phyloP scores from a whole-genome alignment of 1,284 basidiomycete genomes.

The Caloboletus firmus region DNA sequence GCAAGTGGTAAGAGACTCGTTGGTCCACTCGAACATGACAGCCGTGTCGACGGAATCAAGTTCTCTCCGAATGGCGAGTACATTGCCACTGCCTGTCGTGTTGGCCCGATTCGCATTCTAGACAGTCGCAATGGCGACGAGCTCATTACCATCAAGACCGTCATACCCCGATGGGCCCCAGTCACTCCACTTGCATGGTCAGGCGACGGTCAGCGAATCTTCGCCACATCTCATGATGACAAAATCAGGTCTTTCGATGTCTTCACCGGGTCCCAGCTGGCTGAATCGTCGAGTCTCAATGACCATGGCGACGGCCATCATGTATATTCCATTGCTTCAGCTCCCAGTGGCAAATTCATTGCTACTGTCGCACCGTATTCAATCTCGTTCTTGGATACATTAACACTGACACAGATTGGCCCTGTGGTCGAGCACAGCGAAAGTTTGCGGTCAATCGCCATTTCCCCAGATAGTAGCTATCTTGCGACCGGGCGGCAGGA shows the following conservation, averaged over 20 bases:
- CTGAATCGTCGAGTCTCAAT: not conserved
- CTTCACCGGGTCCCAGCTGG: not conserved
- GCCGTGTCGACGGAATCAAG: not conserved
- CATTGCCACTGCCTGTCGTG: not conserved
- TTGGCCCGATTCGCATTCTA: not conserved
- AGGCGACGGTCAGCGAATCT: not conserved
- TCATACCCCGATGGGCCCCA: rapidly evolving
- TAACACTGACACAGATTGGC: not conserved
- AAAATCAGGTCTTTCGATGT: not conserved
- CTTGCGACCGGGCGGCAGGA: not conserved
- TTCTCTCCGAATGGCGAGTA: not conserved
- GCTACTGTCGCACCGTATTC: not conserved
- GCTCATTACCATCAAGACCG: not conserved
- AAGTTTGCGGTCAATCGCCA: not conserved
- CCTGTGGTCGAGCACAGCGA: not conserved
- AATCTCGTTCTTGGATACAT: not conserved
- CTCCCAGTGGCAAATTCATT: not conserved
- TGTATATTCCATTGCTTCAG: not conserved
- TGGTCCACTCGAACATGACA: not conserved
- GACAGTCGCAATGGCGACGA: not conserved
- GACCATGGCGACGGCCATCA: too few relatives aligned
- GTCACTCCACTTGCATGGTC: not conserved
- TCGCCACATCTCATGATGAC: rapidly evolving
- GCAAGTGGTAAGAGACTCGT: not conserved
- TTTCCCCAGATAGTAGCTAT: not conserved